These are phyloP conservation scores for Immersiporthe knoxdaviesiana DNA, from an alignment of 2,329 filamentous ascomycete species.

Conservation along the genomic window DNA sequence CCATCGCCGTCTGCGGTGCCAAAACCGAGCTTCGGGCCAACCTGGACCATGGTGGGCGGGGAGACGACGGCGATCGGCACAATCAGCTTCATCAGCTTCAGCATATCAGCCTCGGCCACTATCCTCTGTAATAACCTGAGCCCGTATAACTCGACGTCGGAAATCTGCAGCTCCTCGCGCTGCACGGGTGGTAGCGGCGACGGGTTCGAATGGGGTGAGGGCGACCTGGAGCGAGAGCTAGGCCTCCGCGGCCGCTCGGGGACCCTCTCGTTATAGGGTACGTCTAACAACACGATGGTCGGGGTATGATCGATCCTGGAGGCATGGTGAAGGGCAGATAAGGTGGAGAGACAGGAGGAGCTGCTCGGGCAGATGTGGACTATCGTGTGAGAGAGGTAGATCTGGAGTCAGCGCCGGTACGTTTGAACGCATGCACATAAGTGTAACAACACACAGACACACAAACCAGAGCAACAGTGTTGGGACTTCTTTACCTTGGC, in stretches of 20 bases:
- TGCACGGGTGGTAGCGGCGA: constrained; percentile 30
- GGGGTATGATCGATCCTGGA: constrained; percentile 57
- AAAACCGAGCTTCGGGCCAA: constrained; percentile 13
- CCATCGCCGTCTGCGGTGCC: constrained; percentile 9
- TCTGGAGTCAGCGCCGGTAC: constrained; percentile 14
- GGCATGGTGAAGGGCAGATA: constrained; percentile 57
- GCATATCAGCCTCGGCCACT: constrained; percentile 60
- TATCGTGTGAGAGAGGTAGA: constrained; percentile 36
- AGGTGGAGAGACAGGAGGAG: constrained; percentile 54
- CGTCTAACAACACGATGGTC: constrained; percentile 61
- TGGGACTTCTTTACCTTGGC: too few relatives aligned
- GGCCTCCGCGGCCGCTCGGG: constrained; percentile 37
- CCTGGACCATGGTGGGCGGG: constrained; percentile 17
- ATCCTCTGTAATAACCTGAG: constrained; percentile 59
- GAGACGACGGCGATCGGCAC: constrained; percentile 58
- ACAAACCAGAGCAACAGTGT: too few relatives aligned
- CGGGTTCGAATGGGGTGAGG: constrained; percentile 49
- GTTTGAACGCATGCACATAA: not conserved
- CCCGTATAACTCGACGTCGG: constrained; percentile 58
- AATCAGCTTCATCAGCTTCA: constrained; percentile 59
- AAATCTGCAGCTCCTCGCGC: constrained; percentile 38
- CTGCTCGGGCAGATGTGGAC: constrained; percentile 60
- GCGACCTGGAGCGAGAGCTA: constrained; percentile 42
- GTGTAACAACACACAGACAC: too few relatives aligned
- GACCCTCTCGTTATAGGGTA: constrained; percentile 53